A percentile compares a stretch with the other conserved stretches of the same genome.
phyloP scores from a whole-genome alignment of 768 basidiomycete species.

The Tricholoma saponaceum region DNA sequence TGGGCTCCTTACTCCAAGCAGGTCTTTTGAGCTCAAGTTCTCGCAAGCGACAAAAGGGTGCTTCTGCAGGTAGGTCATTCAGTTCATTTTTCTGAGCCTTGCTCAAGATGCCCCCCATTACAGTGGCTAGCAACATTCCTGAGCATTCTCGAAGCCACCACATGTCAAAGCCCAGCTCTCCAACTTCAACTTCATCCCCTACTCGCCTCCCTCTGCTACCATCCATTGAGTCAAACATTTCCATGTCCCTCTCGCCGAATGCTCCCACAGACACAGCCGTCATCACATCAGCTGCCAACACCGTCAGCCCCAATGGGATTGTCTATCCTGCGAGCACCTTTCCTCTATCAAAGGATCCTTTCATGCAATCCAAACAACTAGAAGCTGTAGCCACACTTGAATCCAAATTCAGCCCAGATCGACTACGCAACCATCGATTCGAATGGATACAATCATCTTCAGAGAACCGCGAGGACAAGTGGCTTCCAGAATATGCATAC shows the following conservation, averaged over 20 bases:
- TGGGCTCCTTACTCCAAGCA: not conserved
- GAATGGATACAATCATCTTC: conserved; percentile 17
- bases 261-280: not conserved
- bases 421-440: conserved; percentile 12
- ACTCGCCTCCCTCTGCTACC: no score
- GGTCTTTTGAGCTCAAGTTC: not conserved
- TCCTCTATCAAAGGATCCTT: no score
- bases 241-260: not conserved
- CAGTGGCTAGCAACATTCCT: not conserved
- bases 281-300: not conserved
- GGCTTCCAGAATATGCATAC: conserved; percentile 22
- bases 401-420: not conserved
- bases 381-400: not conserved
- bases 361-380: not conserved
- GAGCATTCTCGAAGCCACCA: not conserved
- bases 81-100: not conserved
- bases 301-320: not conserved
- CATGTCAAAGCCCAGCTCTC: no score
- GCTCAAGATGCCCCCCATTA: not conserved
- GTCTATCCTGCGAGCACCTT: no score
- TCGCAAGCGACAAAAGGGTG: not conserved
- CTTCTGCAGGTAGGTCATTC: not conserved
- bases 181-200: no score
- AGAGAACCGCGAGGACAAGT: conserved; percentile 14
- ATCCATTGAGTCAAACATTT: no score